Percentiles rank a stretch among this genome's conserved stretches.
Evolutionary conservation across 1,139 yeast genomes (phyloP).

Genomic region (Hemisphaericaspora subhashii): DNA sequence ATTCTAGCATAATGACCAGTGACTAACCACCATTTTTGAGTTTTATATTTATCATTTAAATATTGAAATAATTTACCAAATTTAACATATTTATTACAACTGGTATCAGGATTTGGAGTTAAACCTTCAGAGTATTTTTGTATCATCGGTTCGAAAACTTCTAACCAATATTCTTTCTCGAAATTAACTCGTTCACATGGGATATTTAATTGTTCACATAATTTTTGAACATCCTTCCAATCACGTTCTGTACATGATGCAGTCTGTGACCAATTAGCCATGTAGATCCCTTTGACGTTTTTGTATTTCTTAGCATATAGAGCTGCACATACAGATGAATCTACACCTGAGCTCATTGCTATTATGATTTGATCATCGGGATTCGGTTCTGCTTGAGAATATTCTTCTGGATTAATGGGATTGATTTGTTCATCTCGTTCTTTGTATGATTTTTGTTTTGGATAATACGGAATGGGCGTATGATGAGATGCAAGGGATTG

Average conservation of each 20-base stretch:
- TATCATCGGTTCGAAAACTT: constrained; percentile 91
- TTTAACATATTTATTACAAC: constrained; percentile 81
- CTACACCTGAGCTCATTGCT: constrained; percentile 98
- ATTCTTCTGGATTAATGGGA: constrained; percentile 8
- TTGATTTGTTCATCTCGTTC: constrained; percentile 9
- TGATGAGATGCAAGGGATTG: constrained; percentile 3
- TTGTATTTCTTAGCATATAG: constrained; percentile 52
- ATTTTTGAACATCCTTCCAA: constrained; percentile 78
- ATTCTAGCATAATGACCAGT: constrained; percentile 91
- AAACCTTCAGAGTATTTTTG: constrained; percentile 64
- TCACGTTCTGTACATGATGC: constrained; percentile 80
- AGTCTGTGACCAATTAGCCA: constrained; percentile 87
- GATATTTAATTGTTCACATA: constrained; percentile 60
- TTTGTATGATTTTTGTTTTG: constrained; percentile 6
- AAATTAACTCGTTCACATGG: constrained; percentile 78
- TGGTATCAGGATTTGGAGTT: constrained; percentile 95
- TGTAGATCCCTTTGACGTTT: constrained; percentile 76
- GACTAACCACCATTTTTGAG: constrained; percentile 71
- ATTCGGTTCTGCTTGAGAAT: constrained; percentile 46
- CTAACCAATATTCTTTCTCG: constrained; percentile 88
- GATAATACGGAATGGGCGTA: constrained; percentile 13
- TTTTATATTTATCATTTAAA: constrained; percentile 35
- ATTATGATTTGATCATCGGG: constrained; percentile 63
- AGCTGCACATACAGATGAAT: constrained; percentile 88
- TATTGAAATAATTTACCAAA: constrained; percentile 74